Conservation (phyloP, 441 rosid genomes). For the Capsella rubella region DNA sequence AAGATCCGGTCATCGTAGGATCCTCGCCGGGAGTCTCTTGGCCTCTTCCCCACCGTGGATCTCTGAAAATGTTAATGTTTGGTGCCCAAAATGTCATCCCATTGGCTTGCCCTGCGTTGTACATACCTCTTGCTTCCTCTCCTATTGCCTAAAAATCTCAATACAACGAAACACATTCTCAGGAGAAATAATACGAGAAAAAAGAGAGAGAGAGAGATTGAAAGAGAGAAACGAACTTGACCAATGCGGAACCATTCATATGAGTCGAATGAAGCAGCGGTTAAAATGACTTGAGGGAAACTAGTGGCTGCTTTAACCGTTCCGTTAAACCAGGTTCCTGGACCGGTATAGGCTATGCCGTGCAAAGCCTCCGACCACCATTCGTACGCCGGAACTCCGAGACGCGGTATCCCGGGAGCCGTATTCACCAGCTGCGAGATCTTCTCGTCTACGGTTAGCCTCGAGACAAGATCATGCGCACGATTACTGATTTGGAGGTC, state of each 20-base stretch:
- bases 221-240: slow-evolving; percentile 49
- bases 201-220: background rate
- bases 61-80: slow-evolving; percentile 85
- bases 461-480: slow-evolving; percentile 65
- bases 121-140: slow-evolving; percentile 76
- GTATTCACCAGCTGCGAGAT: slow-evolving; percentile 72
- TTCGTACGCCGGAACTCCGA: slow-evolving; percentile 70
- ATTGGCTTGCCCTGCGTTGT: slow-evolving; percentile 74
- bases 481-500: slow-evolving; percentile 54
- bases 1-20: slow-evolving; percentile 69
- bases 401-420: slow-evolving; percentile 66
- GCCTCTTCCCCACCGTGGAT: slow-evolving; percentile 97
- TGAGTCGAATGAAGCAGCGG: slow-evolving; percentile 75
- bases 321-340: slow-evolving; percentile 67
- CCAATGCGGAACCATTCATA: slow-evolving; percentile 78
- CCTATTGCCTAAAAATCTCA: slow-evolving; percentile 53
- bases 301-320: slow-evolving; percentile 67
- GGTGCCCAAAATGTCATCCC: slow-evolving; percentile 94
- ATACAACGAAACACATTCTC: no score
- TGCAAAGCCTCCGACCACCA: slow-evolving; percentile 97
- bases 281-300: slow-evolving; percentile 83
- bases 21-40: slow-evolving; percentile 97
- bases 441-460: slow-evolving; percentile 78
- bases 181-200: background rate
- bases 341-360: slow-evolving; percentile 57